Base-by-base conservation (phyloP, 2,329 filamentous ascomycete species). In the Aspergillus clavatus region DNA sequence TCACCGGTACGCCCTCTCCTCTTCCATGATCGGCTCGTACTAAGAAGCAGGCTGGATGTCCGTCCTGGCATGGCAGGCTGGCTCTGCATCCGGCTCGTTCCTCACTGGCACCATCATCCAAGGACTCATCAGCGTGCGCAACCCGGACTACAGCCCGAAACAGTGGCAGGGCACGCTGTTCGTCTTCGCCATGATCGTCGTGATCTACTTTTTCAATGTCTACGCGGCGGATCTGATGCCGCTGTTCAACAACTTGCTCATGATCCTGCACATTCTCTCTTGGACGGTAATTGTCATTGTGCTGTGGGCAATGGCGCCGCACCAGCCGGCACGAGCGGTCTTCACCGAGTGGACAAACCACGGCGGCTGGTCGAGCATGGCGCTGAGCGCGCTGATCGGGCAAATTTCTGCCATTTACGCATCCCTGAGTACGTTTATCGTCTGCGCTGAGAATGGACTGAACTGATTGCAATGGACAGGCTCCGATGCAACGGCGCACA, bases 121-220 rank as follows among this genome's bases (percentile, higher is more conserved):
- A 45, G 64, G 68, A 2, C 59, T 72, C 8, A 68, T 73, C 18
- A 61, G 66, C 40, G 63, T 73, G 48, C 69, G 71, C 28, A 51
- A 70, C 37, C 68, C 68, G 0, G 56, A 62, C 7, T 77, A 75
- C 45, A 48, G 52, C 0, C 61, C 66, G 0, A 62, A 67, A 5
- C 65, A 62, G 33, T 78, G 73, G 73, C 73, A 77, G 29, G 72
- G 69, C 10, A 77, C 72, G 0, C 59, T 77, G 1, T 69, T 76
- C 46, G 70, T 74, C 7, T 72, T 75, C 45, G 70, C 70, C 1
- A 66, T 74, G 39, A 68, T 71, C 16, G 41, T 70, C 3, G 48
- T 75, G 3, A 69, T 70, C 21, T 70, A 69, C 55, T 46, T 67
- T 2, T 63, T 72, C 50, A 77, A 75, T 46, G 55, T 66, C 28